Evolutionary conservation across 306 rosid genomes (phyloP).

Genomic region (Cucumis sativus): Cucumber_9930_V3 NC_026661.2:19510501-19511000

Average conservation of each 20-base stretch:
- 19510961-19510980: not conserved
- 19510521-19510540: constrained; percentile 26
- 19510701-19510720: not conserved
- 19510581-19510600: constrained; percentile 18
- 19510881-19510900: not conserved
- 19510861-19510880: not conserved
- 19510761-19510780: not conserved
- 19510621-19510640: constrained; percentile 10
- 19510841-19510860: not conserved
- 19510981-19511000: not conserved
- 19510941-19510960: not conserved
- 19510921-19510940: not conserved
- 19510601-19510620: constrained; percentile 12
- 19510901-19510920: not conserved
- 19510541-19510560: constrained; percentile 14
- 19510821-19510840: not conserved
- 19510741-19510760: not conserved
- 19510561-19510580: constrained; percentile 19
- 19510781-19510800: not conserved
- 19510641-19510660: constrained; percentile 12
- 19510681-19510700: constrained; percentile 19
- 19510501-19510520: constrained; percentile 51
- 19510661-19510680: constrained; percentile 14
- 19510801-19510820: not conserved
- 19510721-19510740: not conserved